Conservation (phyloP, 164 flowering plant genomes). For the Houttuynia cordata region DNA sequence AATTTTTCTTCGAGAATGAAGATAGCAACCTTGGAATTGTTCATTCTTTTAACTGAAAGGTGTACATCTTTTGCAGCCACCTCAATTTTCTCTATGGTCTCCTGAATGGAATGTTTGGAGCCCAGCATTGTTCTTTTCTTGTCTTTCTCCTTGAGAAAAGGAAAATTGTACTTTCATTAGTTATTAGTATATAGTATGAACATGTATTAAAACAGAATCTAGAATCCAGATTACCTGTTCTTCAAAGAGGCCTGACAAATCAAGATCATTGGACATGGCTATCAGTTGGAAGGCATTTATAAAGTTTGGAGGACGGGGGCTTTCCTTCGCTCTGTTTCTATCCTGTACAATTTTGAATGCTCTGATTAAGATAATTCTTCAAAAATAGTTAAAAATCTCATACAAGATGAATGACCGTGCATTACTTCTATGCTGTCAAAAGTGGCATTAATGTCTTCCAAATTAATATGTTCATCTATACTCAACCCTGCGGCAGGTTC, state of each 20-base stretch:
- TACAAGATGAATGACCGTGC: not conserved
- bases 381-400: not conserved
- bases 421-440: slow-evolving; percentile 34
- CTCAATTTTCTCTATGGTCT: slow-evolving; percentile 59
- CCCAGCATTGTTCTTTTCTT: slow-evolving; percentile 44
- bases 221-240: slow-evolving; percentile 31
- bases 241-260: slow-evolving; percentile 36
- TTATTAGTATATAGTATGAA: not conserved
- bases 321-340: slow-evolving; percentile 6
- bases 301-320: slow-evolving; percentile 17
- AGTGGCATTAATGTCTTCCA: slow-evolving; percentile 41
- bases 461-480: slow-evolving; percentile 16
- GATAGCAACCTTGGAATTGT: slow-evolving; percentile 39
- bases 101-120: slow-evolving; percentile 38
- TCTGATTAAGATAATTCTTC: not conserved
- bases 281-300: slow-evolving; percentile 43
- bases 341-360: slow-evolving; percentile 13
- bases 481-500: slow-evolving; percentile 23
- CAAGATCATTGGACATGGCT: slow-evolving; percentile 34
- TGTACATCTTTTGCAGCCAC: slow-evolving; percentile 57
- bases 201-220: not conserved
- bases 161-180: not conserved
- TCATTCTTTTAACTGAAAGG: slow-evolving; percentile 45
- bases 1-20: not conserved
- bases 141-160: slow-evolving; percentile 26